Evolutionary conservation across 2,329 filamentous ascomycete genomes (phyloP), one percentile per base, ranked within the genome.

Genomic region (Calonectria leucothoes): DNA sequence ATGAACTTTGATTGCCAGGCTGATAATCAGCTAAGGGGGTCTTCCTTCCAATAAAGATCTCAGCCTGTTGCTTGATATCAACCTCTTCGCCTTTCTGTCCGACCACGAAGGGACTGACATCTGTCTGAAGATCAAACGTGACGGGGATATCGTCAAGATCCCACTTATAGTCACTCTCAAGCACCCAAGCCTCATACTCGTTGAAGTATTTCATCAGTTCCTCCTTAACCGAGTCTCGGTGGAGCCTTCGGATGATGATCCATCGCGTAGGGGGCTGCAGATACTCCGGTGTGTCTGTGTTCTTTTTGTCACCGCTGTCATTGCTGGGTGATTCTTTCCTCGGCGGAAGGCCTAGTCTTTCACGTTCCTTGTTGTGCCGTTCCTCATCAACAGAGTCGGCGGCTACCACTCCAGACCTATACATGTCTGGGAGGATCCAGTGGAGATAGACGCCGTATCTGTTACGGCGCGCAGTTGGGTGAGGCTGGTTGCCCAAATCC

Each of bases 371-470:
- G n/a, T n/a, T n/a, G n/a, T n/a, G n/a, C n/a, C n/a, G n/a, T n/a
- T n/a, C n/a, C n/a, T n/a, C n/a, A n/a, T n/a, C 59, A 1, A 55
- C 45, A 10, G 61, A 45, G 3, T 74, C 59, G 1, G 39, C 57
- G 72, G 48, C 64, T 2, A n/a, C 84, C 85, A 0, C 77, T 63
- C 4, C 86, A 80, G 8, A 14, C 35, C 35, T 7, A 72, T 86
- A 88, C 20, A 78, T 39, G 0, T 81, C 81, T 0, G 86, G 86
- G 0, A 88, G 64, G 0, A 71, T 83, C 87, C 86, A 88, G 69
- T 87, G 85, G 0, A 88, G 39, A 64, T 88, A 87, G 12, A 80
- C 84, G 1, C 87, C 86, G 4, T 81, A 73, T 0, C 86, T 83
- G 71, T 84, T 77, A 3, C 55, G 74, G 35, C 79, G 35, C 14